phyloP scores from a whole-genome alignment of 1,284 basidiomycete genomes.

The Ceratobasidium sp. region DNA sequence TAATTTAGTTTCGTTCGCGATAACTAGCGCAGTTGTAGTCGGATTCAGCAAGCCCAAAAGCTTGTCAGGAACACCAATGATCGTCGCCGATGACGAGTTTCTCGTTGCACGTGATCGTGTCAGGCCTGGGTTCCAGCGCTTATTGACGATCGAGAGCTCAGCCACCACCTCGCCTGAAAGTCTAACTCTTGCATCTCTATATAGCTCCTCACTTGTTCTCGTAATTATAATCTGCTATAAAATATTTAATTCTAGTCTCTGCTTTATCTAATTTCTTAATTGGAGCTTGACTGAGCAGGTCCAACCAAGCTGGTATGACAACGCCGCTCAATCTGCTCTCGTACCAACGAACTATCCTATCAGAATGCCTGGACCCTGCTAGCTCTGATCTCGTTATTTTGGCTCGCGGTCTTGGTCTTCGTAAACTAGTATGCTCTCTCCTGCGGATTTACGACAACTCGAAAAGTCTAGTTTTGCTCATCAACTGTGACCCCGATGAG shows the following conservation, averaged over 20 bases:
- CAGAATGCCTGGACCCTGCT: conserved; percentile 64
- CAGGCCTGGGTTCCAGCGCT: not conserved
- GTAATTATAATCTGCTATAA: not conserved
- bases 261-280: not conserved
- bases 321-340: conserved; percentile 50
- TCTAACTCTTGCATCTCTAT: not conserved
- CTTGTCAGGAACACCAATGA: not conserved
- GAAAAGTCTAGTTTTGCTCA: conserved; percentile 82
- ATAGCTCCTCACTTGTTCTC: not conserved
- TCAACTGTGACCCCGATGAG: conserved; percentile 88
- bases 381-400: conserved; percentile 86
- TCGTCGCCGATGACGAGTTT: not conserved
- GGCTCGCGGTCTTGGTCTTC: conserved; percentile 86
- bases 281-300: not conserved
- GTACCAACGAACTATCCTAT: conserved; percentile 57
- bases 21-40: not conserved
- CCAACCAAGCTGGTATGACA: not conserved
- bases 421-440: conserved; percentile 83
- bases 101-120: conserved; percentile 3
- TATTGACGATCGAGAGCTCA: not conserved
- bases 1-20: not conserved
- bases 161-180: not conserved
- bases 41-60: not conserved
- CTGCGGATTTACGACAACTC: conserved; percentile 94
- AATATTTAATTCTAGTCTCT: not conserved